Conservation (phyloP, 2,329 filamentous ascomycete genomes). For the Clarireedia hainanense region DNA sequence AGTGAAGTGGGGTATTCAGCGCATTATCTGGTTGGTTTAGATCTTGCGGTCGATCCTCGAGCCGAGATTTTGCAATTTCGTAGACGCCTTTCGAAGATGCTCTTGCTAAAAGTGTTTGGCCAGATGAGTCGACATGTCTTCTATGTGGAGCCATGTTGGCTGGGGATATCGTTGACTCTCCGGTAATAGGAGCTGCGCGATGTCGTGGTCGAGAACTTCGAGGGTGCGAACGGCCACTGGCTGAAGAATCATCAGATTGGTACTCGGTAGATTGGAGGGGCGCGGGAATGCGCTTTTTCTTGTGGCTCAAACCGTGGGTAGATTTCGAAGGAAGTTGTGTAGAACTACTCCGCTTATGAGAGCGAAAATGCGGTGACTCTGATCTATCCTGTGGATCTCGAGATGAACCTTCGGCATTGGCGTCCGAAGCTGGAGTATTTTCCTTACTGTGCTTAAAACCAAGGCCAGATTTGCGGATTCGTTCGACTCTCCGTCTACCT, state of each 20-base stretch:
- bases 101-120: constrained; percentile 82
- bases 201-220: constrained; percentile 50
- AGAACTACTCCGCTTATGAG: constrained; percentile 56
- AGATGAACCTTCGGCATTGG: not conserved
- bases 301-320: constrained; percentile 47
- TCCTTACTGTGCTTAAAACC: constrained; percentile 20
- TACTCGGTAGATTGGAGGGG: constrained; percentile 56
- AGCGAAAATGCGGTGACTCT: constrained; percentile 49
- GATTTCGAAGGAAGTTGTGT: constrained; percentile 51
- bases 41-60: constrained; percentile 72
- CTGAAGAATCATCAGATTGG: constrained; percentile 59
- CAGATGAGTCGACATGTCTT: constrained; percentile 85
- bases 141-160: constrained; percentile 66
- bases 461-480: constrained; percentile 21
- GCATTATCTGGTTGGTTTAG: constrained; percentile 87
- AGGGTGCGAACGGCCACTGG: constrained; percentile 51
- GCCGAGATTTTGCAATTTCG: constrained; percentile 64
- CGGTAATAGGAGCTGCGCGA: constrained; percentile 46
- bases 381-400: constrained; percentile 34
- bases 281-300: constrained; percentile 54
- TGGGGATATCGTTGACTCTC: constrained; percentile 56
- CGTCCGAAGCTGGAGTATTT: constrained; percentile 15
- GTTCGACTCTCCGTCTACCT: constrained; percentile 11
- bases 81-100: constrained; percentile 83
- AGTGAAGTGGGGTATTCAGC: constrained; percentile 92